A percentile compares a stretch with the other conserved stretches of the same genome.
Conservation (phyloP, 768 basidiomycete species). For the Phanerochaete sordida region DNA sequence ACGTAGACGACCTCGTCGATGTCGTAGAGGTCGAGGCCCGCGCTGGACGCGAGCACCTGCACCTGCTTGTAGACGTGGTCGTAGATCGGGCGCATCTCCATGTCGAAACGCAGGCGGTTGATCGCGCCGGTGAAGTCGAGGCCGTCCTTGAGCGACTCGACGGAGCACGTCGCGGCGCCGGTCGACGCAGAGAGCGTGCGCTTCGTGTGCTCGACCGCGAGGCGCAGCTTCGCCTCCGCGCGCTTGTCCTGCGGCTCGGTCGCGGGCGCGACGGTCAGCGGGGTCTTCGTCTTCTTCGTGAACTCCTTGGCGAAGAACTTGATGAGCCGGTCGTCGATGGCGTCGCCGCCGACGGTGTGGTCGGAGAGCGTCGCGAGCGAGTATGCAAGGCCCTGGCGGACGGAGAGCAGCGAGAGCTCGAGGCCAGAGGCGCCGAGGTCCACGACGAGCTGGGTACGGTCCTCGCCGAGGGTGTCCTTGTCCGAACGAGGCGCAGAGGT, state of each 20-base stretch:
- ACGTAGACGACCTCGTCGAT: constrained; percentile 81
- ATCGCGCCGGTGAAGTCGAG: constrained; percentile 80
- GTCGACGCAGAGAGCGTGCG: constrained; percentile 85
- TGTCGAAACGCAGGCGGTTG: constrained; percentile 47
- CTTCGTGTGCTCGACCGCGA: constrained; percentile 94
- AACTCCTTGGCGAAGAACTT: constrained; percentile 95
- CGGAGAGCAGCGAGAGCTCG: constrained; percentile 63
- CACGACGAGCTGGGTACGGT: constrained; percentile 77
- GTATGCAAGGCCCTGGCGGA: constrained; percentile 73
- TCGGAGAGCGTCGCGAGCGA: constrained; percentile 50
- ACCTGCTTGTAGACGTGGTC: constrained; percentile 49
- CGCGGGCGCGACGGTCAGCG: constrained; percentile 62
- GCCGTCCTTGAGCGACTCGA: constrained; percentile 94
- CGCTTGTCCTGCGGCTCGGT: constrained; percentile 63
- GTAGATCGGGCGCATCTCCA: constrained; percentile 54
- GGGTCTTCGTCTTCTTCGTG: constrained; percentile 88
- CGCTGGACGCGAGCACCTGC: constrained; percentile 46
- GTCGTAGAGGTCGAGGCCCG: constrained; percentile 57
- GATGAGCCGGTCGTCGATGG: constrained; percentile 79
- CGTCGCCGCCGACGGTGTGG: constrained; percentile 56
- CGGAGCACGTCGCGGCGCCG: constrained; percentile 85
- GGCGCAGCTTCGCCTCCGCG: constrained; percentile 88
- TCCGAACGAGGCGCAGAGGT: constrained; percentile 37
- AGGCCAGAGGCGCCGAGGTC: constrained; percentile 79
- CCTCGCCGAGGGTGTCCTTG: constrained; percentile 38